These are phyloP conservation scores for Leccinum boreale DNA, from an alignment of 768 basidiomycete species.

Conservation along the genomic window DNA sequence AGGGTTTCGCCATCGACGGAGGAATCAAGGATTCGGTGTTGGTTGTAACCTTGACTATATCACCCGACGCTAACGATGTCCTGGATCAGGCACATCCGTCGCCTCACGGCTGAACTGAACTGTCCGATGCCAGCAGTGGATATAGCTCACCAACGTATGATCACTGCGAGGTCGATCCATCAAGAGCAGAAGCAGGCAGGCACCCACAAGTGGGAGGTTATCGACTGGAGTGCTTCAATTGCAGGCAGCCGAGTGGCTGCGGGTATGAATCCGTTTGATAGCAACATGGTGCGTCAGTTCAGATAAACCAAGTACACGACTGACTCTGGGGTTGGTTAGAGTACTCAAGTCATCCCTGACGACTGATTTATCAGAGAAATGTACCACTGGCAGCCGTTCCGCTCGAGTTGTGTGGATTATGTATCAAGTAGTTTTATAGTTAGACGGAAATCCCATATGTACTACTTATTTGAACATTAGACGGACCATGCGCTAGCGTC, in stretches of 20 bases:
- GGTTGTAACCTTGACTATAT: slow-evolving; percentile 17
- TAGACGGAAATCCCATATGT: background rate
- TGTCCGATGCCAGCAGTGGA: slow-evolving; percentile 72
- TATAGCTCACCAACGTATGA: slow-evolving; percentile 70
- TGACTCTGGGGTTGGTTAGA: slow-evolving; percentile 3
- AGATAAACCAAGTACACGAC: background rate
- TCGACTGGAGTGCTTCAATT: slow-evolving; percentile 85
- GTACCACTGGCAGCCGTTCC: background rate
- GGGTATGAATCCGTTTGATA: slow-evolving; percentile 51
- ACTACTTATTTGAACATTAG: background rate
- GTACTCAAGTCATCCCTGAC: slow-evolving; percentile 21
- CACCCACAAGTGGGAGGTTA: slow-evolving; percentile 47
- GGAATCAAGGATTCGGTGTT: slow-evolving; percentile 82
- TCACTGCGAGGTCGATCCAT: slow-evolving; percentile 76
- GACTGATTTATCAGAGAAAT: slow-evolving; percentile 6
- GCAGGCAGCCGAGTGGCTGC: slow-evolving; percentile 75
- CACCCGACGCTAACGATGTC: slow-evolving; percentile 2
- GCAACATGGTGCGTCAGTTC: slow-evolving; percentile 28
- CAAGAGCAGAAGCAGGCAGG: slow-evolving; percentile 42
- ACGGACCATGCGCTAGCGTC: background rate
- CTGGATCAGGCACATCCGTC: slow-evolving; percentile 57
- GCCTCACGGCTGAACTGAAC: slow-evolving; percentile 60
- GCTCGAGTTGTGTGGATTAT: background rate
- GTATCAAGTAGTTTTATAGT: background rate
- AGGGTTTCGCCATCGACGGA: slow-evolving; percentile 80